A percentile compares a stretch with the other conserved stretches of the same genome.
Conservation (phyloP, 1,139 yeast species). For the Candida pseudoviswanathii region DNA sequence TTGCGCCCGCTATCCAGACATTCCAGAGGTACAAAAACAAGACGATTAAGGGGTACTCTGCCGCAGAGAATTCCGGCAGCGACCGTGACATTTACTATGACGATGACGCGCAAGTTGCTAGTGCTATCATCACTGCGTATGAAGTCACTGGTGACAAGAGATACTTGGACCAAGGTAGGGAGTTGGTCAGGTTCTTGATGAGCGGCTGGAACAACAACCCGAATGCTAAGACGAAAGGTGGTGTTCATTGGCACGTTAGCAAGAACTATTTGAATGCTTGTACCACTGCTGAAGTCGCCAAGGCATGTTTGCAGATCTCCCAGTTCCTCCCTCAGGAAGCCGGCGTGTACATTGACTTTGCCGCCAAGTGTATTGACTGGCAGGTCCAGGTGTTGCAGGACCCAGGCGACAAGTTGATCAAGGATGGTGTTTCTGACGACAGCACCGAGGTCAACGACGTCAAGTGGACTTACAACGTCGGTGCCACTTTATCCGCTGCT, state of each 20-base stretch:
- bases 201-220: conserved; percentile 62
- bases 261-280: conserved; percentile 65
- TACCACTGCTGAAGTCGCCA: conserved; percentile 72
- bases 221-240: conserved; percentile 51
- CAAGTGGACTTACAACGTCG: conserved; percentile 74
- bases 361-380: conserved; percentile 57
- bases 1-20: conserved; percentile 54
- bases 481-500: conserved; percentile 62
- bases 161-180: conserved; percentile 59
- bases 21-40: conserved; percentile 57
- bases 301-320: conserved; percentile 63
- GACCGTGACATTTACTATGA: conserved; percentile 72
- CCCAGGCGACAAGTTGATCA: conserved; percentile 55
- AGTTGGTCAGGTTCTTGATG: conserved; percentile 62
- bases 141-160: conserved; percentile 63
- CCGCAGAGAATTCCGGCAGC: conserved; percentile 57
- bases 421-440: conserved; percentile 62
- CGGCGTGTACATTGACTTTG: conserved; percentile 50
- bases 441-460: conserved; percentile 47
- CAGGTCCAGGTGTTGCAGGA: conserved; percentile 55
- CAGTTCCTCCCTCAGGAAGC: conserved; percentile 53
- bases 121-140: conserved; percentile 66
- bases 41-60: conserved; percentile 55
- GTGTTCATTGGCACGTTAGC: conserved; percentile 67
- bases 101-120: conserved; percentile 76